phyloP scores from a whole-genome alignment of 257 asterid species.

The Solanum chaucha region DNA sequence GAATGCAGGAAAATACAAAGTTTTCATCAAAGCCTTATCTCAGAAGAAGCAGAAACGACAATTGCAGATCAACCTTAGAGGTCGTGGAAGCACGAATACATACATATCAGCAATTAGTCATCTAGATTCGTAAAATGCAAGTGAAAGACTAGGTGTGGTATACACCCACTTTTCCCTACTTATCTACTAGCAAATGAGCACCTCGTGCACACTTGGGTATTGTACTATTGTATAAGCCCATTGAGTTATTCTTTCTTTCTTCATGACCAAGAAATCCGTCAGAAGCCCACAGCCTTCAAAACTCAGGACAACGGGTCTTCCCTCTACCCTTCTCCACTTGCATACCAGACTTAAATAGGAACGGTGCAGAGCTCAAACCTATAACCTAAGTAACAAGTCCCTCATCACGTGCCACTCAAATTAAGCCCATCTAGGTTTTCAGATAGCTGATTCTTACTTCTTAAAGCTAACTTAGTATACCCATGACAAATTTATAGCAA shows the following conservation, averaged over 20 bases:
- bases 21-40: conserved; percentile 24
- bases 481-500: neutral
- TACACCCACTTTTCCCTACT: neutral
- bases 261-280: neutral
- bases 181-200: neutral
- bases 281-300: neutral
- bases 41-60: neutral
- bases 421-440: neutral
- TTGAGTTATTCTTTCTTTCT: neutral
- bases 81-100: neutral
- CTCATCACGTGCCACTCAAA: neutral
- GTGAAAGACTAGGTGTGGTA: neutral
- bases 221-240: neutral
- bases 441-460: neutral
- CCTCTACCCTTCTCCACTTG: neutral
- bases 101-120: neutral
- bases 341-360: neutral
- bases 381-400: neutral
- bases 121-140: neutral
- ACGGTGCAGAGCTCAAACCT: neutral
- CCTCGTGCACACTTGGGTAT: neutral
- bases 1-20: conserved; percentile 79
- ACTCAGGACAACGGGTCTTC: neutral
- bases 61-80: neutral
- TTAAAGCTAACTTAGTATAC: neutral